Evolutionary conservation across 805 yeast genomes (phyloP).

Genomic region (Zygoascus biomembranicola): DNA sequence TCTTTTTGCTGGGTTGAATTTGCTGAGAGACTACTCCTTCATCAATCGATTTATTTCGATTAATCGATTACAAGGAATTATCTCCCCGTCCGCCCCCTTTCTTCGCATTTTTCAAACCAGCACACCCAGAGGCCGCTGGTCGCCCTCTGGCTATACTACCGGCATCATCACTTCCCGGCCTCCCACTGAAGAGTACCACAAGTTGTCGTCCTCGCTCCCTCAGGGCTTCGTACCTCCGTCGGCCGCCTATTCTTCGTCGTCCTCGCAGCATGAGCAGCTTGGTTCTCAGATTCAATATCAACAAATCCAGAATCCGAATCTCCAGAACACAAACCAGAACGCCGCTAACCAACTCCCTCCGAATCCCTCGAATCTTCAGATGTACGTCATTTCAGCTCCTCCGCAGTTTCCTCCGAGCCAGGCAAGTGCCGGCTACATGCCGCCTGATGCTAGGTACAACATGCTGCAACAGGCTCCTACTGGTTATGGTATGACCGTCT

Average conservation of each 20-base stretch:
- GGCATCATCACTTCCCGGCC: not conserved
- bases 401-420: not conserved
- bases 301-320: conserved; percentile 1
- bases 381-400: not conserved
- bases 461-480: not conserved
- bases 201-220: not conserved
- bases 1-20: no score
- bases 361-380: not conserved
- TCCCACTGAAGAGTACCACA: not conserved
- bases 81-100: not conserved
- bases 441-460: not conserved
- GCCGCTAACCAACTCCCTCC: not conserved
- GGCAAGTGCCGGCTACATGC: not conserved
- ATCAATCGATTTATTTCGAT: no score
- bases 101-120: not conserved
- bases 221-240: not conserved
- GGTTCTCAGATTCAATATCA: conserved; percentile 1
- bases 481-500: not conserved
- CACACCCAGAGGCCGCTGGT: not conserved
- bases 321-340: conserved; percentile 4
- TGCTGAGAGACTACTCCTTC: no score
- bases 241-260: not conserved
- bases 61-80: no score
- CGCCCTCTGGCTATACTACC: not conserved
- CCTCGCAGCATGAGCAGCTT: conserved; percentile 1